Evolutionary conservation across 2,329 filamentous ascomycete species (phyloP), one percentile per base, ranked within the genome.

Genomic region (Aureobasidium sp.): DNA sequence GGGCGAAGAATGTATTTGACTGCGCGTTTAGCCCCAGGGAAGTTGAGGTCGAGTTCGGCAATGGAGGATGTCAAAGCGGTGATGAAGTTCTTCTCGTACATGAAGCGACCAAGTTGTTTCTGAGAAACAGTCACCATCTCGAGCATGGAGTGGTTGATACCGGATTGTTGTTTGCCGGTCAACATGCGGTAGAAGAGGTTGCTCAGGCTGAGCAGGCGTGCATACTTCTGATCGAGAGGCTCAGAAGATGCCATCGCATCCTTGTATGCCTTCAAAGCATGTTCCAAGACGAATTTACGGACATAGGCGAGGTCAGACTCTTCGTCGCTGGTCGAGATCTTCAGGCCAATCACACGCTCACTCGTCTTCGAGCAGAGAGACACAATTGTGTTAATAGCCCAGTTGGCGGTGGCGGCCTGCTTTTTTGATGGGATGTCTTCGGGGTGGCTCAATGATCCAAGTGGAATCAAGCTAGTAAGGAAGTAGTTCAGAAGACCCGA

Each of bases 21-120:
- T 15, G 92, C 92, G 49, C 92, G 85, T 77, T 95, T 96, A 17
- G 95, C 89, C 27, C 89, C 88, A 0, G 93, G 92, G 73, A 95
- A 96, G 66, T 95, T 95, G 63, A 99, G 83, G 71, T 96, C 94
- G 62, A 99, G 88, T 68, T 99, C 95, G 19, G 94, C 90, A 67
- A 99, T 92, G 0, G 95, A 95, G 13, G 86, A 84, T 1, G 94
- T 97, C 62, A 99, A 77, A 50, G 93, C 88, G 25, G 89, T 84
- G 63, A 97, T 86, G 71, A 94, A 96, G 60, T 95, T 91, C 77
- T 97, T 99, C 75, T 99, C 94, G 68, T 95, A 97, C 94, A 99
- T 99, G 62, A 96, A 85, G 66, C 91, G 90, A 35, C 90, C 87
- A 66, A 99, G 82, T 69, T 96, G 91, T 67, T 88, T 86, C 64